Evolutionary conservation across 1,284 basidiomycete genomes (phyloP), one percentile per base, ranked within the genome.

Genomic region (Marasmius oreades): DNA sequence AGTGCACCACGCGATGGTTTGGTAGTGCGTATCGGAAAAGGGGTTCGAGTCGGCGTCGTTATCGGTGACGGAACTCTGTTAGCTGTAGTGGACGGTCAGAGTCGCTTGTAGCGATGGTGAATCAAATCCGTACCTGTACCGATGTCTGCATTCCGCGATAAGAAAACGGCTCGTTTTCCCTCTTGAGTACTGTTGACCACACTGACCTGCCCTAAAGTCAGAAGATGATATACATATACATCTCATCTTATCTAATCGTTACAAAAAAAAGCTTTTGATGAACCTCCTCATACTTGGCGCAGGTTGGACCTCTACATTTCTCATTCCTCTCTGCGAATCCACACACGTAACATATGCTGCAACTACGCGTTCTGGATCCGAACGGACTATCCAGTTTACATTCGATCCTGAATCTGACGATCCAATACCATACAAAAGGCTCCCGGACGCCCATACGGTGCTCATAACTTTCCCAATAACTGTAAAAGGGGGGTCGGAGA

Each of bases 281-380:
- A 81, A 86, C 56, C 67, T 87, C 39, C 78, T 88, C 42, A 80
- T 87, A 53, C 77, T 90, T 23, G 86, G 85, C 44, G 80, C 82
- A n/a, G 85, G 85, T 37, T 90, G 86, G 86, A 84, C 84, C 1
- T 82, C 77, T 1, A 76, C 74, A 11, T 89, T 88, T 68, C 74
- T 89, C 46, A 73, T 82, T 42, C 80, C 84, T 0, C 79, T 84
- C 16, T 80, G 82, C 64, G 34, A 65, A 7, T 59, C 70, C 14
- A 69, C 70, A 22, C 58, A 68, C 16, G 61, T 87, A 56, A 72
- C 74, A 0, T 80, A 76, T 62, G 80, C 81, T 1, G 75, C 80
- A 2, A 87, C 86, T 0, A 79, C 77, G n/a, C 77, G 84, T 28
- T 69, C 77, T 48, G 82, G 81, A 12, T 63, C 70, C 24, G 67